phyloP scores from a whole-genome alignment of 2,329 filamentous ascomycete genomes.

The Fusarium falciforme region DNA sequence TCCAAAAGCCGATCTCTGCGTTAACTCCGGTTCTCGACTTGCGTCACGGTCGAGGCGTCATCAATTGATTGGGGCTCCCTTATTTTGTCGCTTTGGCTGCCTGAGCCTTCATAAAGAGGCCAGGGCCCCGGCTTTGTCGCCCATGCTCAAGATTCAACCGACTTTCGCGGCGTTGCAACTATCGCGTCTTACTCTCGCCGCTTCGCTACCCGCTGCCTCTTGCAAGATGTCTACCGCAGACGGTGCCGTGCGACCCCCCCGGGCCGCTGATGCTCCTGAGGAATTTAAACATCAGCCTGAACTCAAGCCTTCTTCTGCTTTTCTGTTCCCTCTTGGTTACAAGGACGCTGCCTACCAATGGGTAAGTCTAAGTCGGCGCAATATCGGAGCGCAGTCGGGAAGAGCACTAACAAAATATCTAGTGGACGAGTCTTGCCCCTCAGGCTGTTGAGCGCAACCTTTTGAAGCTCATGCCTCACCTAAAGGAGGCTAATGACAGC shows the following conservation, averaged over 20 bases:
- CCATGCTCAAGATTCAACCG: constrained; percentile 59
- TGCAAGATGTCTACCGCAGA: constrained; percentile 51
- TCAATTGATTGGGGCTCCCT: constrained; percentile 29
- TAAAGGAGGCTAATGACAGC: constrained; percentile 80
- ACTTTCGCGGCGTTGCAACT: constrained; percentile 54
- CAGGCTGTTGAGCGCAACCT: constrained; percentile 89
- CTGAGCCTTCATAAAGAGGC: constrained; percentile 41
- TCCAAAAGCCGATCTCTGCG: constrained; percentile 36
- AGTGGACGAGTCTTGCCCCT: constrained; percentile 90
- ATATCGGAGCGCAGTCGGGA: neutral
- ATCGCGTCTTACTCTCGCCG: constrained; percentile 53
- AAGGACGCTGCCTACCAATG: constrained; percentile 93
- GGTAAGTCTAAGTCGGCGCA: constrained; percentile 63
- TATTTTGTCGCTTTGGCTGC: constrained; percentile 13
- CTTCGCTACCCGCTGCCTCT: constrained; percentile 41
- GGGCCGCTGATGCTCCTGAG: constrained; percentile 37
- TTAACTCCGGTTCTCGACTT: constrained; percentile 41
- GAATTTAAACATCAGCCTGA: constrained; percentile 44
- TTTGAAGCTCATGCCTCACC: constrained; percentile 84
- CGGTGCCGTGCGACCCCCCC: constrained; percentile 41
- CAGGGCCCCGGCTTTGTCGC: constrained; percentile 18
- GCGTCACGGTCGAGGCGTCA: constrained; percentile 41
- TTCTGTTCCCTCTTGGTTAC: constrained; percentile 85
- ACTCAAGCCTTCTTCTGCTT: constrained; percentile 50
- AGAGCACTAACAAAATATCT: constrained; percentile 3